Conservation (phyloP, 2,329 filamentous ascomycete species). For the Trichoderma hamatum region DNA sequence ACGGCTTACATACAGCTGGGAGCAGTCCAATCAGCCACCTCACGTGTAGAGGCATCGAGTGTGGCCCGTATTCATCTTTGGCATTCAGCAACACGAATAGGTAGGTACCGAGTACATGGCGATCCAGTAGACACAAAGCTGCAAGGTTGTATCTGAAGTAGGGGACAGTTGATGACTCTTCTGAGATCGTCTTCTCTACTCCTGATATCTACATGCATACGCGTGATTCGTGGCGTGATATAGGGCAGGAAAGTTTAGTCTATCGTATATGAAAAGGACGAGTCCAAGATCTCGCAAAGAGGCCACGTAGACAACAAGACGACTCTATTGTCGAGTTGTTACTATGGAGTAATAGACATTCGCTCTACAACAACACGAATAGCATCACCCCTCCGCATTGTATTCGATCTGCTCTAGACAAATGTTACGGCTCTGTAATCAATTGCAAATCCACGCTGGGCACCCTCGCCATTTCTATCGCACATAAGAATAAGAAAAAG, state of each 20-base stretch:
- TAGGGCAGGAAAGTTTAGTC: background rate
- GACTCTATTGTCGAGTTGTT: background rate
- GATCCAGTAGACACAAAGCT: background rate
- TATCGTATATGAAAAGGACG: background rate
- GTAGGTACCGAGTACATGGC: background rate
- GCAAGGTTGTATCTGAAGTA: background rate
- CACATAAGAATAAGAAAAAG: background rate
- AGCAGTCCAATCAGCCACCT: too few species aligned
- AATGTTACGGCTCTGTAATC: background rate
- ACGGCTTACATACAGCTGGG: background rate
- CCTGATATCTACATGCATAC: background rate
- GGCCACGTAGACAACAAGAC: conserved; percentile 6
- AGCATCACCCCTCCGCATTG: background rate
- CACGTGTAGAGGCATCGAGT: background rate
- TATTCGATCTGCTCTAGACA: background rate
- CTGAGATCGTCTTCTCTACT: background rate
- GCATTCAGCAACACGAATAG: background rate
- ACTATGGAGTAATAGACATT: too few species aligned
- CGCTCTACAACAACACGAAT: background rate
- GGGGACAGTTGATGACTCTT: background rate
- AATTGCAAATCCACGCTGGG: background rate
- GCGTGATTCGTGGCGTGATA: conserved; percentile 23
- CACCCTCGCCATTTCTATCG: background rate
- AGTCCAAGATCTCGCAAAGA: background rate
- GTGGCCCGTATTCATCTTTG: background rate